Evolutionary conservation across 1,284 basidiomycete genomes (phyloP).

Genomic region (Papiliotrema fonsecae): DNA sequence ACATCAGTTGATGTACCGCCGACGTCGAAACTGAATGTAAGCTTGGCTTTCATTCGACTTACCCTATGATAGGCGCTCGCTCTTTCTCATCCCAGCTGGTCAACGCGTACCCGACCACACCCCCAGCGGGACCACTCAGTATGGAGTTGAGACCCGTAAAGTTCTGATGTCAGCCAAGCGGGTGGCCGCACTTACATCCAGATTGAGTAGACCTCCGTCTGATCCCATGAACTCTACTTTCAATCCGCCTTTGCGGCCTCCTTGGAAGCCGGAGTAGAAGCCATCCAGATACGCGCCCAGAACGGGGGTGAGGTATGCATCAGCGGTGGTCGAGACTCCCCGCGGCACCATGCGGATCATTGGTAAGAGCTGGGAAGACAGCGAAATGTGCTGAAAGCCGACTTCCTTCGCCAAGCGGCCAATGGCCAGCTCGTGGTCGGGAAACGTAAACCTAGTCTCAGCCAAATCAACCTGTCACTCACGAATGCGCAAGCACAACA

Average conservation of each 20-base stretch:
- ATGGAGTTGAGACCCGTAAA: slow-evolving; percentile 87
- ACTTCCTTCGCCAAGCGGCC: slow-evolving; percentile 68
- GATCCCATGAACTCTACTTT: slow-evolving; percentile 69
- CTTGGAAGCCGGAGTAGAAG: slow-evolving; percentile 87
- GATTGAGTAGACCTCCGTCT: slow-evolving; percentile 79
- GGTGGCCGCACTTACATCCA: slow-evolving; percentile 35
- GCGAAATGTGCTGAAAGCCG: slow-evolving; percentile 83
- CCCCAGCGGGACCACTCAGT: slow-evolving; percentile 49
- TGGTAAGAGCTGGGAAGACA: slow-evolving; percentile 79
- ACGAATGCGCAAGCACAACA: slow-evolving; percentile 24
- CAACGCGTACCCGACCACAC: slow-evolving; percentile 37
- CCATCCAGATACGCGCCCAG: slow-evolving; percentile 81
- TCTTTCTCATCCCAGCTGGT: slow-evolving; percentile 30
- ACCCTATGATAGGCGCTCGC: slow-evolving; percentile 29
- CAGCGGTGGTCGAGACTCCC: slow-evolving; percentile 86
- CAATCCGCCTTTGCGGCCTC: slow-evolving; percentile 30
- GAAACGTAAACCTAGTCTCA: slow-evolving; percentile 45
- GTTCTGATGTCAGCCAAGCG: slow-evolving; percentile 48
- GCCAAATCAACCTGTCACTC: slow-evolving; percentile 1
- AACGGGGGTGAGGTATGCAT: slow-evolving; percentile 94
- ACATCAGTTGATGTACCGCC: slow-evolving; percentile 90
- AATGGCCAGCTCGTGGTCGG: slow-evolving; percentile 61
- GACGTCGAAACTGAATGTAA: slow-evolving; percentile 53
- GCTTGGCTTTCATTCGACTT: slow-evolving; percentile 22
- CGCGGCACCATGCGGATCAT: slow-evolving; percentile 91